Evolutionary conservation across 2,329 filamentous ascomycete genomes (phyloP), one percentile per base, ranked within the genome.

Genomic region (Lachnellula hyalina): DNA sequence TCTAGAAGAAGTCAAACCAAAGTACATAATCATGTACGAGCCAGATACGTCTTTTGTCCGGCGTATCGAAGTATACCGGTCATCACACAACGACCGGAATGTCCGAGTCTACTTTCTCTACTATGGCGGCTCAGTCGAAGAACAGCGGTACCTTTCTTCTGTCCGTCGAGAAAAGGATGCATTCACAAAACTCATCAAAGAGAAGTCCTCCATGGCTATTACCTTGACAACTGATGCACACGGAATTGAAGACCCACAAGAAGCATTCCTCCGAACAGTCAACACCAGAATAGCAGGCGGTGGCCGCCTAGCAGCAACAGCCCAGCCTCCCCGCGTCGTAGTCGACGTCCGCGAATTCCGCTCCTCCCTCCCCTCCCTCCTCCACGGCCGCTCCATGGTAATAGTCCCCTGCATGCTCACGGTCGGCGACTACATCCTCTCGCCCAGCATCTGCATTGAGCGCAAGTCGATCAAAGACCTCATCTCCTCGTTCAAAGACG

Each of bases 1-100:
- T n/a, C 80, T 99, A 1, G 93, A 99, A 70, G 94, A 99, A 72
- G 80, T 94, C 55, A 91, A 89, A 67, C 94, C 94, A 35, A 85
- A 89, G 57, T 96, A 96, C 71, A 90, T 99, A 56, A 88, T 99
- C 74, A 97, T 99, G 94, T 99, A 96, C 71, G 94, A 97, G 69
- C 93, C 94, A 1, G 91, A 97, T 62, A 85, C 93, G 3, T 86
- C 93, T 3, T 99, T 99, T 70, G 96, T 97, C 66, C 85, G 94
- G 14, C 81, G 93, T 38, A 87, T 99, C 19, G 94, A 99, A 70
- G 92, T 97, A 2, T 99, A 97, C 72, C 85, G 94, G 40, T 96
- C 91, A 51, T 96, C 92, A 9, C 94, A 99, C 72, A 88, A 86
- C 55, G 90, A 93, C 69, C 80, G 91, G 36, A 91, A 90, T 65